Percentiles rank a stretch among this genome's conserved stretches.
These are phyloP conservation scores for Microdochium bolleyi DNA, from an alignment of 2,329 filamentous ascomycete species.

Conservation along the genomic window DNA sequence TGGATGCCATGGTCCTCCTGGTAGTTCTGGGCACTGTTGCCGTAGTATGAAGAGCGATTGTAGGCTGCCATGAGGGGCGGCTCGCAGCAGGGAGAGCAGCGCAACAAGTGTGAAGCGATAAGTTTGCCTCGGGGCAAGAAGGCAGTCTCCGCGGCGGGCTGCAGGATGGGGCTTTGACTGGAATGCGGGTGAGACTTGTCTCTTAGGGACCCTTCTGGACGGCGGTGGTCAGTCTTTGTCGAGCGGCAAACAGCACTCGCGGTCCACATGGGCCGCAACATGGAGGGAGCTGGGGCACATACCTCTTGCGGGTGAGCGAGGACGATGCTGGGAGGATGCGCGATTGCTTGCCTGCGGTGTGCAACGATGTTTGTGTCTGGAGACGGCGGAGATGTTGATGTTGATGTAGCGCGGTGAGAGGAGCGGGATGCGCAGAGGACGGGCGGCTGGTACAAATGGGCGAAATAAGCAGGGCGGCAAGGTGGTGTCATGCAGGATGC, in stretches of 20 bases:
- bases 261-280: not conserved
- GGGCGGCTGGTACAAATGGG: not conserved
- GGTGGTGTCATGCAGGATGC: not conserved
- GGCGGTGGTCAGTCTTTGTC: not conserved
- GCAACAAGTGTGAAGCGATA: not conserved
- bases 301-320: no score
- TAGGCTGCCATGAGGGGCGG: constrained; percentile 38
- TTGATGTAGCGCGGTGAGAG: not conserved
- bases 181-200: constrained; percentile 1
- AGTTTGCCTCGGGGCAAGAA: not conserved
- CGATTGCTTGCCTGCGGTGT: not conserved
- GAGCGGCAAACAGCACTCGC: not conserved
- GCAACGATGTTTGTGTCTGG: not conserved
- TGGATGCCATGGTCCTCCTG: constrained; percentile 21
- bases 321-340: no score
- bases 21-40: constrained; percentile 1
- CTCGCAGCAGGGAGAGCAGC: not conserved
- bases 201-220: not conserved
- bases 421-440: not conserved
- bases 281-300: not conserved
- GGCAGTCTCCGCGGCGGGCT: not conserved
- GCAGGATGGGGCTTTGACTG: not conserved
- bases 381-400: not conserved
- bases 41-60: constrained; percentile 47
- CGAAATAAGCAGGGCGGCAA: not conserved